Evolutionary conservation across 495 filamentous ascomycete genomes (phyloP).

Genomic region (Tuber brumale): DNA sequence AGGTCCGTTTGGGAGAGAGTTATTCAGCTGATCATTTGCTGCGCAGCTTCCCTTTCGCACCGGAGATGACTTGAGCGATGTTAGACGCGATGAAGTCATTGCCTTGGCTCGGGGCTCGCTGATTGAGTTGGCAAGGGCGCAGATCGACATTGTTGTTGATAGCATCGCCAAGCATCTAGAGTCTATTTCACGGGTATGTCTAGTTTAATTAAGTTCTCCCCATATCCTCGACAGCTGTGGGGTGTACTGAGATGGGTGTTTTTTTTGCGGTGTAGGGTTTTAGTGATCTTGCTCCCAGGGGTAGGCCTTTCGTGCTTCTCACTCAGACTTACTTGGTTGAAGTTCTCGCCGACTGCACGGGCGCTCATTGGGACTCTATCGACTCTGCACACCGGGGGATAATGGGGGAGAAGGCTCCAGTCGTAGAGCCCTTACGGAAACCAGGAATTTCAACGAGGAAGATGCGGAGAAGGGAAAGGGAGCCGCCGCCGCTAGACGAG

Average conservation of each 20-base stretch:
- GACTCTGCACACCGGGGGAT: constrained; percentile 26
- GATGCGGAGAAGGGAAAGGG: constrained; percentile 31
- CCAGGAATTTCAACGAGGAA: constrained; percentile 26
- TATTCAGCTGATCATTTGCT: neutral
- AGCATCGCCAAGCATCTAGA: constrained; percentile 47
- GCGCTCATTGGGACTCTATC: constrained; percentile 51
- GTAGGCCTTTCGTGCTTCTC: constrained; percentile 51
- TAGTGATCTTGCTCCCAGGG: constrained; percentile 43
- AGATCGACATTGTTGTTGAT: constrained; percentile 52
- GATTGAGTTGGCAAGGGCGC: constrained; percentile 53
- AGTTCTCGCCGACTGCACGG: constrained; percentile 59
- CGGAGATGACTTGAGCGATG: constrained; percentile 53
- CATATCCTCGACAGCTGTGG: neutral
- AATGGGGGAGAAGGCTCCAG: constrained; percentile 33
- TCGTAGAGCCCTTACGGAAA: constrained; percentile 34
- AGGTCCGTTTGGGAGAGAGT: constrained; percentile 10
- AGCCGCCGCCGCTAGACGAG: constrained; percentile 43
- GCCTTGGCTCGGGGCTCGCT: constrained; percentile 55
- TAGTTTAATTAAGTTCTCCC: neutral
- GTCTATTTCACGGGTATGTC: constrained; percentile 39
- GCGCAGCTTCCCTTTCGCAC: constrained; percentile 59
- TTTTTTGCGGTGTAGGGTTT: constrained; percentile 5
- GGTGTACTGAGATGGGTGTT: neutral
- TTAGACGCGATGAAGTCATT: constrained; percentile 57
- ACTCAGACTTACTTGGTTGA: constrained; percentile 57